These are phyloP conservation scores for Bruguiera sexangula DNA, from an alignment of 345 rosid genomes.

Conservation along the genomic window DNA sequence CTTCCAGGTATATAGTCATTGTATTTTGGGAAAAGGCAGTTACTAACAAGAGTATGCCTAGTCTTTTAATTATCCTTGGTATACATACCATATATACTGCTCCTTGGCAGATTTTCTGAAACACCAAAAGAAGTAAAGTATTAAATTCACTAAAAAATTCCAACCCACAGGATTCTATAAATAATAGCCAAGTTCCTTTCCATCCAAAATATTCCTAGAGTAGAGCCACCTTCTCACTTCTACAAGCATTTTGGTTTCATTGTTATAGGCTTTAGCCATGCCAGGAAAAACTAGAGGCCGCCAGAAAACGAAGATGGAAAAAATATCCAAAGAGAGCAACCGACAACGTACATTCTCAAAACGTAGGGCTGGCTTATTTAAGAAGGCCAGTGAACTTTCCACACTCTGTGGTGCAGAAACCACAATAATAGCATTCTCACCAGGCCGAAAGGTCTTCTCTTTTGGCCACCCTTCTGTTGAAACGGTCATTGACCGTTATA, in stretches of 20 bases:
- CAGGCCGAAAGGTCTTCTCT: slow-evolving; percentile 18
- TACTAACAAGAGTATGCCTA: neutral
- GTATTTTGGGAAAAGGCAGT: no score
- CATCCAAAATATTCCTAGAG: no score
- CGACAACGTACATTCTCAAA: slow-evolving; percentile 23
- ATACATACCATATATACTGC: no score
- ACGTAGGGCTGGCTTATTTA: slow-evolving; percentile 16
- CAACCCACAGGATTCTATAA: no score
- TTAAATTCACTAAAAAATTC: no score
- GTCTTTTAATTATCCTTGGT: no score
- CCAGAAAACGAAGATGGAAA: slow-evolving; percentile 17
- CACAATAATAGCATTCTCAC: slow-evolving; percentile 17
- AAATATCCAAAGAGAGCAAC: slow-evolving; percentile 16
- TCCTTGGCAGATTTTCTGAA: no score
- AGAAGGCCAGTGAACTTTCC: slow-evolving; percentile 26
- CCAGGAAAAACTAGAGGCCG: slow-evolving; percentile 11
- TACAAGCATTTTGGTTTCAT: neutral
- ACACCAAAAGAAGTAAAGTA: no score
- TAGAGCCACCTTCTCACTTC: no score
- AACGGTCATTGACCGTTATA: slow-evolving; percentile 12
- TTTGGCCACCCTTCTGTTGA: slow-evolving; percentile 24
- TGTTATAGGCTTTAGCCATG: slow-evolving; percentile 2
- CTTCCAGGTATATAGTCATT: no score
- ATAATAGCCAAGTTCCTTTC: no score
- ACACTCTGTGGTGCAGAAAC: slow-evolving; percentile 24